Evolutionary conservation across 768 basidiomycete genomes (phyloP), one percentile per base, ranked within the genome.

Genomic region (Clathrus columnatus): DNA sequence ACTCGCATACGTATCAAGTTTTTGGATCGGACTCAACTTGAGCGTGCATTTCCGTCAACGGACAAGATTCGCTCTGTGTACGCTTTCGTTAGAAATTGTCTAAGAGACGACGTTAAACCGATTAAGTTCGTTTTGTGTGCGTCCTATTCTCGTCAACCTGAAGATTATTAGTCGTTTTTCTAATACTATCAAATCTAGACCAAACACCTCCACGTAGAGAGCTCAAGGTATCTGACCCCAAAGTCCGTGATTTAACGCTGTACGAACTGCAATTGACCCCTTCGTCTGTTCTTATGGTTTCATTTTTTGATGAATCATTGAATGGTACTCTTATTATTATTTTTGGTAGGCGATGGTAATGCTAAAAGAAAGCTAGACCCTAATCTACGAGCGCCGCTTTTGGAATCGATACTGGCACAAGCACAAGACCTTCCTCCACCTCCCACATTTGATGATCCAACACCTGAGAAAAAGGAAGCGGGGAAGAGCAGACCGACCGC

Each of bases 41-140:
- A 95, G 70, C 83, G 81, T 61, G 69, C 70, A 0, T 93, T 94
- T 63, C 75, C 82, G 2, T 92, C 91, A 5, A 78, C 78, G 3
- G 80, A 83, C 68, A 92, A 87, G 67, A 90, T 95, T 50, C 78
- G 79, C 49, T 75, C 84, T 2, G 80, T 95, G 7, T 94, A 95
- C 65, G 87, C 86, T 8, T 93, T 93, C 60, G 89, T 92, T 51
- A 79, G 85, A 29, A 70, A 74, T 28, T 79, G 80, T 20, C 71
- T 95, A 29, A 72, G 80, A 43, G 86, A 88, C 54, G 87, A 91
- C 58, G 80, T 83, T 45, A 82, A 87, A 65, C 76, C 83, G 2
- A 80, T 81, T 69, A 90, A 91, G 62, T 95, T 92, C 63, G 75
- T 91, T 36, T 74, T 95, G 36, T 94, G 91, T 93, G 62, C 51